These are phyloP conservation scores for Flaveria linearis DNA, from an alignment of 129 eudicot species.

Conservation along the genomic window DNA sequence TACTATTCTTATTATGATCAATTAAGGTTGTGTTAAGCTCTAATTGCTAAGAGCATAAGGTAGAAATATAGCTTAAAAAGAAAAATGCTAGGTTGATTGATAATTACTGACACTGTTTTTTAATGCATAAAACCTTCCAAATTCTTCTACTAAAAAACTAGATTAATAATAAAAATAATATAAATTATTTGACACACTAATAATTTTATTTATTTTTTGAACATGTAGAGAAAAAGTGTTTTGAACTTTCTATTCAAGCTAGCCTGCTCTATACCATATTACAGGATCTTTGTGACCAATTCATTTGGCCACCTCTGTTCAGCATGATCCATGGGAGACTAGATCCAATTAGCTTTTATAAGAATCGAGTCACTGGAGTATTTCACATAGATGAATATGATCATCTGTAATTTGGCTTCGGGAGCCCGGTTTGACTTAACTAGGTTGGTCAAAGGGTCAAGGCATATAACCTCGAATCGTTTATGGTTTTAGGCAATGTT, in stretches of 20 bases:
- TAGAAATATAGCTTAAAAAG: too few species aligned
- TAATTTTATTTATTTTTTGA: too few species aligned
- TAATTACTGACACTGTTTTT: too few species aligned
- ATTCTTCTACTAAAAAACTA: too few species aligned
- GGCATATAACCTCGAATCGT: slow-evolving; percentile 11
- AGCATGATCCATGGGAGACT: background rate
- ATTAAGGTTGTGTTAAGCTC: background rate
- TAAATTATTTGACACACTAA: too few species aligned
- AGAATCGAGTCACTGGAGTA: background rate
- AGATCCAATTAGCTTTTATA: background rate
- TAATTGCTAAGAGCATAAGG: background rate
- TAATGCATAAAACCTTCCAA: too few species aligned
- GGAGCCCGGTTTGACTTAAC: slow-evolving; percentile 7
- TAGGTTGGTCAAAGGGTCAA: slow-evolving; percentile 33
- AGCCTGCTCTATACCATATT: background rate
- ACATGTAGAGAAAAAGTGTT: too few species aligned
- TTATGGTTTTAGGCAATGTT: slow-evolving; percentile 7
- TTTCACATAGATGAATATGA: background rate
- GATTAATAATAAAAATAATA: too few species aligned
- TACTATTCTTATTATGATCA: background rate
- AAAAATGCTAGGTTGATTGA: too few species aligned
- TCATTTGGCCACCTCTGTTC: background rate
- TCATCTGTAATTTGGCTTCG: background rate
- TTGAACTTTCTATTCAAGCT: too few species aligned
- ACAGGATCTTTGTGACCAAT: background rate